Evolutionary conservation across 1,284 basidiomycete genomes (phyloP), one percentile per base, ranked within the genome.

Genomic region (Sporisorium graminicola): DNA sequence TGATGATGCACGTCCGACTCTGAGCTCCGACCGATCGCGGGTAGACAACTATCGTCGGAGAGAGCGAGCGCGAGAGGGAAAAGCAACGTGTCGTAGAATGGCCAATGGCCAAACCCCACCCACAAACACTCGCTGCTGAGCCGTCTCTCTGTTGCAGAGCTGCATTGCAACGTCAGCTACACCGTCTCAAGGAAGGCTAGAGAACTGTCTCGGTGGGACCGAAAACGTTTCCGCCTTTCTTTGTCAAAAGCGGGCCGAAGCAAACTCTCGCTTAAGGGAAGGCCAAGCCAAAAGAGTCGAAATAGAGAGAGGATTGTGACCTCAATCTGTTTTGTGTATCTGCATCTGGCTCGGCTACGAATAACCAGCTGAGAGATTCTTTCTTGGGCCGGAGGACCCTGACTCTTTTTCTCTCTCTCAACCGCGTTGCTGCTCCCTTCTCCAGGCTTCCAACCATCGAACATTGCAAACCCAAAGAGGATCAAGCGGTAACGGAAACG

Each of bases 11-110:
- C 53, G 53, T 31, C 53, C 18, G 29, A 55, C 26, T 29, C 26
- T 26, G 27, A 42, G 29, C 53, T 55, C 53, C 53, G 53, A 55
- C 53, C 53, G 53, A 55, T 29, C 53, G 53, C 27, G 40, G 43
- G 29, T 20, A 27, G 14, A 4, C 26, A 13, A 14, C 24, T 4
- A 46, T 18, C 14, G 54, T 35, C 27, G 31, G 31, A 37, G 55
- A 47, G 18, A 29, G 33, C 10, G 16, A 37, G 24, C 26, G 10
- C 27, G 33, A 29, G 14, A 50, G 33, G 35, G 43, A 37, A 20
- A 40, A 10, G 31, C 27, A 10, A 33, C 27, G 26, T n/a, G 37
- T 22, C n/a, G n/a, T n/a, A n/a, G n/a, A n/a, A n/a, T n/a, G n/a
- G n/a, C n/a, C n/a, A n/a, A n/a, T n/a, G 18, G 13, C 24, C 27